Percentiles rank a stretch among this genome's conserved stretches.
Evolutionary conservation across 371 early-diverging fungal genomes (phyloP).

Genomic region (Rhizopus arrhizus): DNA sequence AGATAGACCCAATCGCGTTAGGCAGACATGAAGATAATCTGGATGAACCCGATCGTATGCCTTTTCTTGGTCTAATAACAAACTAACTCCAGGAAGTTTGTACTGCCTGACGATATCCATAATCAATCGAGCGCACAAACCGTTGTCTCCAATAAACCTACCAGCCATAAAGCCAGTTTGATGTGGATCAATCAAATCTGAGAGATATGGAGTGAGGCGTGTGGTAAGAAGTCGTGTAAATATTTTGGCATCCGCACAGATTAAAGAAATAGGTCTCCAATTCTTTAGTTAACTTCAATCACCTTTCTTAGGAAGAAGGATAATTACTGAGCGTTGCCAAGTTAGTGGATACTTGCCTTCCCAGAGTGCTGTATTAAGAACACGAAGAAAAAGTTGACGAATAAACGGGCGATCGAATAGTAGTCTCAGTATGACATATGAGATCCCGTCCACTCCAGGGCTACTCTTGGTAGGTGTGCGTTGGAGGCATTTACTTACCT

Average conservation of each 20-base stretch:
- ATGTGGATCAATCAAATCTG: background rate
- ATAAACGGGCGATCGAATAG: background rate
- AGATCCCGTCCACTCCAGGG: conserved; percentile 37
- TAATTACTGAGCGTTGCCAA: conserved; percentile 29
- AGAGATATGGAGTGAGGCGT: background rate
- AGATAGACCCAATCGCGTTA: conserved; percentile 5
- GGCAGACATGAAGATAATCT: conserved; percentile 5
- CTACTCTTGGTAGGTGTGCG: conserved; percentile 20
- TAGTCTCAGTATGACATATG: conserved; percentile 31
- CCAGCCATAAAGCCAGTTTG: conserved; percentile 14
- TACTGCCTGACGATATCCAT: background rate
- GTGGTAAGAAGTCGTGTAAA: conserved; percentile 27
- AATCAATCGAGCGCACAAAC: background rate
- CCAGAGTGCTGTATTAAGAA: conserved; percentile 26
- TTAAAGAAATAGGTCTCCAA: too few relatives aligned
- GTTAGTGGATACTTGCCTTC: conserved; percentile 5
- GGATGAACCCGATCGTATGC: conserved; percentile 33
- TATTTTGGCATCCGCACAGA: conserved; percentile 20
- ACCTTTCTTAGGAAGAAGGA: background rate
- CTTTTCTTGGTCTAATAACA: background rate
- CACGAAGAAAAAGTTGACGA: conserved; percentile 4
- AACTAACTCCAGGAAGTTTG: conserved; percentile 12
- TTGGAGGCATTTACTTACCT: background rate
- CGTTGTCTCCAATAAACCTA: conserved; percentile 17
- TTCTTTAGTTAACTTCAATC: too few relatives aligned